phyloP scores from a whole-genome alignment of 1,284 basidiomycete species.

The Sparassis latifolia region DNA sequence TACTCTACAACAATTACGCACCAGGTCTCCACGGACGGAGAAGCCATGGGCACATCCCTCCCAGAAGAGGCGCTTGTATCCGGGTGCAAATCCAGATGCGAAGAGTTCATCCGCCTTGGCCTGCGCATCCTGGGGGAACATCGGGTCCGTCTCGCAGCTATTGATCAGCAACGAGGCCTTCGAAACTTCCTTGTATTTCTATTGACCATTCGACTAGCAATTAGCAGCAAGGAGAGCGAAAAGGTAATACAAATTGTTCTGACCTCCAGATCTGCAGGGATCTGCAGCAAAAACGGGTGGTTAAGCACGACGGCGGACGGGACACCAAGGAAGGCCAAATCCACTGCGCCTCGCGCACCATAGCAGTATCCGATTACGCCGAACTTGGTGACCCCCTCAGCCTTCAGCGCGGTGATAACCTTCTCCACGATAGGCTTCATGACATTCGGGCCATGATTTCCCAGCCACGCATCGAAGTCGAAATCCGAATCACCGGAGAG shows the following conservation, averaged over 20 bases:
- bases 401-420: constrained; percentile 52
- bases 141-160: constrained; percentile 46
- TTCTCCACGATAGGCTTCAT: constrained; percentile 48
- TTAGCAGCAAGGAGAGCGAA: neutral
- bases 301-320: constrained; percentile 47
- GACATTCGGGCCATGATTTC: constrained; percentile 33
- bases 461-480: constrained; percentile 44
- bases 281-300: constrained; percentile 66
- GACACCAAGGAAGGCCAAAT: constrained; percentile 57
- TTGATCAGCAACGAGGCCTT: constrained; percentile 59
- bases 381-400: constrained; percentile 50
- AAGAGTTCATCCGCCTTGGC: constrained; percentile 49
- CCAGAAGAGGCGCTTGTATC: constrained; percentile 40
- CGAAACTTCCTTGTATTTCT: constrained; percentile 44
- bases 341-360: constrained; percentile 45
- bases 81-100: constrained; percentile 34
- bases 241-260: neutral
- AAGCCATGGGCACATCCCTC: constrained; percentile 49
- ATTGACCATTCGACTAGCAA: neutral
- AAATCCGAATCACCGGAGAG: constrained; percentile 23
- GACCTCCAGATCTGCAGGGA: constrained; percentile 52
- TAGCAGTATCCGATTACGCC: constrained; percentile 65
- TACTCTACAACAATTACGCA: constrained; percentile 9
- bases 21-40: constrained; percentile 32
- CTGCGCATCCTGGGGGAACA: constrained; percentile 44